These are phyloP conservation scores for Saturnispora kantuleensis DNA, from an alignment of 805 yeast species.

Conservation along the genomic window DNA sequence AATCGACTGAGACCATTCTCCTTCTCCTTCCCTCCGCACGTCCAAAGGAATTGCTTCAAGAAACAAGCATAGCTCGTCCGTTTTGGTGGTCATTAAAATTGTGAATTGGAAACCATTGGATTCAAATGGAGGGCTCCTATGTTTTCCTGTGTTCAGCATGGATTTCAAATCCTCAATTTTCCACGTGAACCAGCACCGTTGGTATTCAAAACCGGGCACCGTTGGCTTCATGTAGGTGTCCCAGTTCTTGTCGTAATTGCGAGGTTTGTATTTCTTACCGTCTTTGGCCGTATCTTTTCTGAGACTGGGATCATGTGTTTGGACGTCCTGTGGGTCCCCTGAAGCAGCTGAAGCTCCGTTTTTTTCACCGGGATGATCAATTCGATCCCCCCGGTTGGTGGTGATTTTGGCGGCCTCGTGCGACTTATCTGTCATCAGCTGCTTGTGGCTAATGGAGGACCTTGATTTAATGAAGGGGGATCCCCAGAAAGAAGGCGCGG, in stretches of 20 bases:
- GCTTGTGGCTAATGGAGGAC: too few species aligned
- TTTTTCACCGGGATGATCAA: not conserved
- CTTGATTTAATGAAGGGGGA: too few species aligned
- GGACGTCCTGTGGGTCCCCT: not conserved
- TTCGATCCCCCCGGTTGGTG: too few species aligned
- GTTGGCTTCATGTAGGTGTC: conserved; percentile 17
- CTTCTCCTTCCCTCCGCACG: conserved; percentile 26
- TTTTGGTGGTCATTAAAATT: conserved; percentile 66
- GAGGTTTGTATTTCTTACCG: not conserved
- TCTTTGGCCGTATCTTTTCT: conserved; percentile 7
- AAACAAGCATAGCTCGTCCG: conserved; percentile 54
- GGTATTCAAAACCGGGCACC: conserved; percentile 26
- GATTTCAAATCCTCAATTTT: conserved; percentile 26
- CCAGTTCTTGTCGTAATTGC: conserved; percentile 14
- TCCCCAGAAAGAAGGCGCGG: not conserved
- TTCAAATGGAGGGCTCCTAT: conserved; percentile 34
- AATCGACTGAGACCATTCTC: conserved; percentile 80
- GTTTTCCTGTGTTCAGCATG: conserved; percentile 25
- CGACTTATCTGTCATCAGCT: too few species aligned
- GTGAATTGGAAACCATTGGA: conserved; percentile 54
- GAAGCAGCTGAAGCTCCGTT: not conserved
- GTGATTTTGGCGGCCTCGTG: too few species aligned
- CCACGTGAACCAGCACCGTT: conserved; percentile 31
- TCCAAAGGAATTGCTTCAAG: conserved; percentile 57
- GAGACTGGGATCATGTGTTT: too few species aligned